Evolutionary conservation across 2,329 filamentous ascomycete species (phyloP), one percentile per base, ranked within the genome.

Genomic region (Pseudogymnoascus destructans): DNA sequence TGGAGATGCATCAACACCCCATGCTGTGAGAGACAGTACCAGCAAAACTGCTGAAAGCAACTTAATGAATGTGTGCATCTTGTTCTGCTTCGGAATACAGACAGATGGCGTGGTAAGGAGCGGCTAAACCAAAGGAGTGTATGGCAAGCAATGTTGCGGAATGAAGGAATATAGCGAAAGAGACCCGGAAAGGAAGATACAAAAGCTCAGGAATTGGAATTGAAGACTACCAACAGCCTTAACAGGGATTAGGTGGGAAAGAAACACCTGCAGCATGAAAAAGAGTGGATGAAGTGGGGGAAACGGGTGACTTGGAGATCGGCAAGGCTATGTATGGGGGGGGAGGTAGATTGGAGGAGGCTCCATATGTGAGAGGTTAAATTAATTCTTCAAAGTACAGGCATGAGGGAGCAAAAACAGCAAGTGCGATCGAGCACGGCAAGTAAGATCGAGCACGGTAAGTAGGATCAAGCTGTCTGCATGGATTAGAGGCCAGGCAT

Each of bases 1-100:
- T 52, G 46, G 46, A 30, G 46, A 17, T 30, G 46, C 46, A 30
- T 52, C 46, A 52, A 30, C 46, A 17, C 46, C 25, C 46, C 46
- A 52, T 30, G 46, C 46, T 52, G 46, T 52, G 15, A 52, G n/a
- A 5, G 46, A 52, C 15, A 52, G n/a, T 17, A 52, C 25, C 4
- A 52, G 46, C 46, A 52, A 52, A 52, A 30, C 25, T 30, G 46
- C 46, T 2, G 23, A 52, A 52, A 52, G n/a, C 4, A 30, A 52
- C 25, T 52, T 52, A 52, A 52, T 52, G 46, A 52, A 52, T 13
- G 46, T 52, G n/a, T 52, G 46, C 46, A 52, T 52, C 46, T 52
- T 52, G 46, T 19, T 19, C 46, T 52, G 46, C 46, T 52, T 52
- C 46, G 23, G 19, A 52, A 52, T 52, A 52, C 46, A 52, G 46